These are phyloP conservation scores for Botrytis sinoallii DNA, from an alignment of 2,329 filamentous ascomycete genomes.

Conservation along the genomic window DNA sequence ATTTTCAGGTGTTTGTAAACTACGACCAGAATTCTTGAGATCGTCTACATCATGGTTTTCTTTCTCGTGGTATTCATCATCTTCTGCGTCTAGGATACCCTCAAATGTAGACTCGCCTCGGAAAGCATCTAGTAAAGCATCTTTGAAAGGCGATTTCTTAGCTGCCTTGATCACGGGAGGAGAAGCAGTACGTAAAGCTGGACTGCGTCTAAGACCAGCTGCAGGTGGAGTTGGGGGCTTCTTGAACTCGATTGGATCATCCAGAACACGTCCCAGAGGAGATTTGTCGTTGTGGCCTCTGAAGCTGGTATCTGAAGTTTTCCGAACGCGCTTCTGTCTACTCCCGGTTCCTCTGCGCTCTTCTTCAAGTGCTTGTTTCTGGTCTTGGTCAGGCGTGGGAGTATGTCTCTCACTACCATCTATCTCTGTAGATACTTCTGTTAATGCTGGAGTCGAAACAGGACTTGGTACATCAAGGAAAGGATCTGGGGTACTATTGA, in stretches of 20 bases:
- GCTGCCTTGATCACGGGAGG: slow-evolving; percentile 46
- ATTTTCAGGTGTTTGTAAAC: slow-evolving; percentile 20
- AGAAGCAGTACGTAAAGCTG: slow-evolving; percentile 50
- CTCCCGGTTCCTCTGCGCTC: slow-evolving; percentile 11
- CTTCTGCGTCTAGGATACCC: slow-evolving; percentile 23
- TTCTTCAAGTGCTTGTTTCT: slow-evolving; percentile 21
- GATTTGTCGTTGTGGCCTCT: slow-evolving; percentile 8
- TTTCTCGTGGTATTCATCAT: slow-evolving; percentile 24
- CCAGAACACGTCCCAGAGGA: slow-evolving; percentile 4
- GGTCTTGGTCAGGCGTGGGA: slow-evolving; percentile 21
- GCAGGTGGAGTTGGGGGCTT: slow-evolving; percentile 30
- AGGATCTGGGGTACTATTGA: slow-evolving; percentile 60
- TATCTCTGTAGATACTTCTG: slow-evolving; percentile 32
- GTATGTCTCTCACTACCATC: slow-evolving; percentile 32
- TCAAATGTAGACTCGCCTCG: slow-evolving; percentile 53
- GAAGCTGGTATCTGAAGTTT: slow-evolving; percentile 27
- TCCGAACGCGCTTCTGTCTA: slow-evolving; percentile 23
- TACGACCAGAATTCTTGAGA: slow-evolving; percentile 16
- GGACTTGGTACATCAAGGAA: slow-evolving; percentile 49
- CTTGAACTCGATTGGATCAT: slow-evolving; percentile 13
- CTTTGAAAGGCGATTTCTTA: slow-evolving; percentile 52
- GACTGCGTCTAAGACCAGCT: slow-evolving; percentile 51
- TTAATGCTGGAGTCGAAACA: slow-evolving; percentile 28
- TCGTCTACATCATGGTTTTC: slow-evolving; percentile 25
- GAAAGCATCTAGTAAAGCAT: slow-evolving; percentile 60